Evolutionary conservation across 805 yeast species (phyloP).

Genomic region (Brettanomyces custersianus): DNA sequence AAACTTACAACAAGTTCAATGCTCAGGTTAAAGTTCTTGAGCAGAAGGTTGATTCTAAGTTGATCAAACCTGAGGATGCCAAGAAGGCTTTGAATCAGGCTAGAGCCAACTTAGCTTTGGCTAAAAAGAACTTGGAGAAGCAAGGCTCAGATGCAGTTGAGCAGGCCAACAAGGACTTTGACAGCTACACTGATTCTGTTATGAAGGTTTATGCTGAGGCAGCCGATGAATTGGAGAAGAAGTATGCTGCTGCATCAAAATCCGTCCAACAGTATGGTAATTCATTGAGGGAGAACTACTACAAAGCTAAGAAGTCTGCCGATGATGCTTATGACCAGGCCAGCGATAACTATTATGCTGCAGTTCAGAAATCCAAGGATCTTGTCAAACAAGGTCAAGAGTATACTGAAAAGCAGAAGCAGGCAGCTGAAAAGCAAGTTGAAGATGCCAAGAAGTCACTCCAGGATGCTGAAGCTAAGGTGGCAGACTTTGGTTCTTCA

Average conservation of each 20-base stretch:
- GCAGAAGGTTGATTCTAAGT: slow-evolving; percentile 25
- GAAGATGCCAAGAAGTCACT: slow-evolving; percentile 24
- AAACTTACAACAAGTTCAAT: background rate
- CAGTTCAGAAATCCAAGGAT: no score
- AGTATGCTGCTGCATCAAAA: background rate
- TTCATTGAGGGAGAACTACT: slow-evolving; percentile 5
- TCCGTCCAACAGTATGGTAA: slow-evolving; percentile 4
- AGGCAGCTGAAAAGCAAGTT: slow-evolving; percentile 25
- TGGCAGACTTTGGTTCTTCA: slow-evolving; percentile 21
- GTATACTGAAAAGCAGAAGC: slow-evolving; percentile 23
- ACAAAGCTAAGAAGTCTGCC: slow-evolving; percentile 3
- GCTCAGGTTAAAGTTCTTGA: slow-evolving; percentile 20
- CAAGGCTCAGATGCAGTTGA: slow-evolving; percentile 8
- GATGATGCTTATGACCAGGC: background rate
- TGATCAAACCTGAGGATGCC: slow-evolving; percentile 25
- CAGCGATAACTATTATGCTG: background rate
- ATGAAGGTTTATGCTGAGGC: slow-evolving; percentile 1
- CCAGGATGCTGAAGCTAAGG: slow-evolving; percentile 22
- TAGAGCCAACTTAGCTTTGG: slow-evolving; percentile 25
- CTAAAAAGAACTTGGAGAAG: slow-evolving; percentile 14
- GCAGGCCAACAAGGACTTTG: slow-evolving; percentile 2
- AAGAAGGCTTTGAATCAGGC: slow-evolving; percentile 27
- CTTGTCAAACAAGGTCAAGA: slow-evolving; percentile 14
- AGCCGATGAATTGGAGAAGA: background rate
- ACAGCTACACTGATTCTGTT: background rate